Base-by-base conservation (phyloP, 371 early-diverging fungal genomes). In the Sporodiniella umbellata region DNA sequence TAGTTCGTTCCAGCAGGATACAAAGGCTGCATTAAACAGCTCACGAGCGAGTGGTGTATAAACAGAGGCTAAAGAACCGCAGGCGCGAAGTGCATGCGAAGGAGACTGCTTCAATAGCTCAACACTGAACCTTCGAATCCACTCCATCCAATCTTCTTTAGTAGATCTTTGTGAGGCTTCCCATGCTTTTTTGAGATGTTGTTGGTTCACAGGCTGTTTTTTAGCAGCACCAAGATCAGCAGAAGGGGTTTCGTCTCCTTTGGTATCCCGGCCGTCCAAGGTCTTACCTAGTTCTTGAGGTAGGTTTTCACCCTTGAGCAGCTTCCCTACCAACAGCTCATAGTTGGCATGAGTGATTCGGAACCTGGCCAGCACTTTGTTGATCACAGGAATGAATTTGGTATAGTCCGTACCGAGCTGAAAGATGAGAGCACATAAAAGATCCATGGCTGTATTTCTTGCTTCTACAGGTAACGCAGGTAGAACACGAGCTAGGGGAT, bases 71-170 rank as follows among this genome's bases (percentile, higher is more conserved):
- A 99, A 78, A 49, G 72, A 69, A 31, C 87, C 87, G 59, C 98
- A 97, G 0, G 98, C 94, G 45, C 98, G 80, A 26, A 99, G 82
- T 0, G 98, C 90, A 42, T 92, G 94, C 0, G 95, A 94, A 1
- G 99, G 95, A 4, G 98, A 95, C 60, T 96, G 94, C 60, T 92
- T 91, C n/a, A 99, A 69, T 51, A 99, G 75, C 58, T 97, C 97
- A 8, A 94, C 85, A 52, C 90, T 88, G 49, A 99, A 80, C 22
- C 90, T 74, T 35, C 91, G 78, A 45, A 98, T 89, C 99, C 99
- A 99, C 60, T 95, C 95, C 45, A 81, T 71, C 99, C 99, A 99
- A 66, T 96, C 98, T 54, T 96, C 96, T 53, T 87, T 89, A 1
- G 94, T 92, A 1, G 92, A 87, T 51, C 92, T 68, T 61, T 93